Base-by-base conservation (phyloP, 108 stramenopile species). In the Skeletonema potamos region DNA sequence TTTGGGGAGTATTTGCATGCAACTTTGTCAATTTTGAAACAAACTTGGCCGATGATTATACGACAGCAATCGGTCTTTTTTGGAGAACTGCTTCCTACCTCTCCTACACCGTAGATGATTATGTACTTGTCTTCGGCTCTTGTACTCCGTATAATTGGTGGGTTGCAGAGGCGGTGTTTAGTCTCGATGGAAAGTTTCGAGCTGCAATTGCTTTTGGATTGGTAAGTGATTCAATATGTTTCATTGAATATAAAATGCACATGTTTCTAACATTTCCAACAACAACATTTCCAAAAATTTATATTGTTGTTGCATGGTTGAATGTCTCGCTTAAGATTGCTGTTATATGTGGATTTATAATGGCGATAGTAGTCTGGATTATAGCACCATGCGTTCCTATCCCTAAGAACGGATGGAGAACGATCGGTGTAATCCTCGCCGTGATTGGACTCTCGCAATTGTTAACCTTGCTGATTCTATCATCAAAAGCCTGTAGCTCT, bases 391-490 rank as follows among this genome's bases (percentile, higher is more conserved):
- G 66, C 15, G 27, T 68, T 5, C 28, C 54, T 4, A 13, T 15
- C 17, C 22, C 66, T 30, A 29, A 26, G n/a, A 24, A 20, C 10
- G 66, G 44, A 4, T 68, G 66, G 66, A 56, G 32, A 54, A 33
- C 55, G 4, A 33, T 68, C 17, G 66, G 66, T 29, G 10, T 17
- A 2, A 18, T 68, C 3, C 39, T 68, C 27, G 9, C 33, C 2
- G n/a, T 36, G 55, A 68, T 48, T 32, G 66, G 66, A 7, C 2
- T 68, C 4, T 68, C 55, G 7, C 66, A 68, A 56, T 10, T 56
- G 15, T 56, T 68, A 3, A 56, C 66, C 2, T 54, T 68, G 6
- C 33, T 68, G 3, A 3, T 68, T 54, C 54, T 68, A 15, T 24
- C 54, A 56, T 68, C 66, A 4, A 68, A 33, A 11, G 44, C 11